phyloP scores from a whole-genome alignment of 495 filamentous ascomycete genomes.

The Penicillium goetzii region DNA sequence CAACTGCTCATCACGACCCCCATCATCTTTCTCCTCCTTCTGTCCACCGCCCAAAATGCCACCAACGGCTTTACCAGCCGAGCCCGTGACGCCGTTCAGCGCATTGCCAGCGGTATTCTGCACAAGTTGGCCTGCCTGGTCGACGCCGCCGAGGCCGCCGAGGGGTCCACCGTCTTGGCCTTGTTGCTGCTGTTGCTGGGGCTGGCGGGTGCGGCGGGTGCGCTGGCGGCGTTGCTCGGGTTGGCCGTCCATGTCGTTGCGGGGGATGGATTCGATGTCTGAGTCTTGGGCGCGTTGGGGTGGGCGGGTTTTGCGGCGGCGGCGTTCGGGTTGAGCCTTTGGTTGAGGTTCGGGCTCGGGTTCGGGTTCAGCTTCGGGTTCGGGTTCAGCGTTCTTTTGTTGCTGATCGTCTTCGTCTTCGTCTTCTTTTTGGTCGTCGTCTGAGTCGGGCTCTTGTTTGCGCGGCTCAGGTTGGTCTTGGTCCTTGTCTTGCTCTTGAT shows the following conservation, averaged over 20 bases:
- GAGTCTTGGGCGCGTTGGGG: conserved; percentile 36
- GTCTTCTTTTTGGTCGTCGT: conserved; percentile 16
- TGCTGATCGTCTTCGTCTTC: conserved; percentile 19
- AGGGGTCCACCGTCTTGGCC: conserved; percentile 49
- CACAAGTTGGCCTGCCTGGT: conserved; percentile 60
- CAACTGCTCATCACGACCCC: conserved; percentile 70
- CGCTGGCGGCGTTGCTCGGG: conserved; percentile 46
- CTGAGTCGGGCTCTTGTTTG: conserved; percentile 25
- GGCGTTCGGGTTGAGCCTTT: conserved; percentile 34
- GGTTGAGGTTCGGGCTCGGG: conserved; percentile 33
- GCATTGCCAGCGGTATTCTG: conserved; percentile 67
- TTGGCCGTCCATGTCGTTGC: conserved; percentile 44
- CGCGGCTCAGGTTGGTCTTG: conserved; percentile 22
- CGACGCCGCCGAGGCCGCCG: conserved; percentile 59
- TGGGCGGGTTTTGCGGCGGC: conserved; percentile 37
- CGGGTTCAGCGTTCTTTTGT: conserved; percentile 26
- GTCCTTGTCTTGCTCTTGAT: conserved; percentile 26
- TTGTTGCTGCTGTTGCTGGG: conserved; percentile 40
- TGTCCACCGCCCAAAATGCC: conserved; percentile 47
- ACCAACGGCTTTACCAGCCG: conserved; percentile 62
- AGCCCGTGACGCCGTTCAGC: conserved; percentile 58
- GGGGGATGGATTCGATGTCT: conserved; percentile 42
- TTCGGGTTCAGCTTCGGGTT: conserved; percentile 25
- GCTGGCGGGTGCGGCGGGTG: conserved; percentile 36
- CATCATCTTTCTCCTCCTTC: conserved; percentile 47